Percentiles rank a stretch among this genome's conserved stretches.
phyloP scores from a whole-genome alignment of 345 rosid species.

The Bruguiera sexangula region DNA sequence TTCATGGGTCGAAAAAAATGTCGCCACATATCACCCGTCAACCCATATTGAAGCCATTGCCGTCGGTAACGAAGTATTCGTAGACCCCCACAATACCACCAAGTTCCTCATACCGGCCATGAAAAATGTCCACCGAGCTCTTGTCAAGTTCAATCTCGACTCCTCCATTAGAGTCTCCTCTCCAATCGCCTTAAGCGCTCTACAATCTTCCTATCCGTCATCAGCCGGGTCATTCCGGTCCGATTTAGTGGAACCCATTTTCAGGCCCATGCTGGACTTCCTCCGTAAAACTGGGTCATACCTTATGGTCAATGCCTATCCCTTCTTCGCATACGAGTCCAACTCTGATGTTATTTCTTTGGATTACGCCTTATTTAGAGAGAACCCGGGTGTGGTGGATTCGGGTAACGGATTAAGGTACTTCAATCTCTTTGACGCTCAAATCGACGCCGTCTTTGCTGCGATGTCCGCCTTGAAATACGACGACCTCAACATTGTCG shows the following conservation, averaged over 20 bases:
- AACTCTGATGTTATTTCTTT: slow-evolving; percentile 88
- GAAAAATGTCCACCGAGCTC: slow-evolving; percentile 78
- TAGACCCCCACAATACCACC: slow-evolving; percentile 75
- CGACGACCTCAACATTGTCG: slow-evolving; percentile 61
- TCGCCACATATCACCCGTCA: slow-evolving; percentile 59
- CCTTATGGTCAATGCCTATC: slow-evolving; percentile 91
- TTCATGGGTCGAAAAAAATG: slow-evolving; percentile 69
- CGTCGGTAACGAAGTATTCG: slow-evolving; percentile 93
- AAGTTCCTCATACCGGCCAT: slow-evolving; percentile 68
- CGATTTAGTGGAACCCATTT: slow-evolving; percentile 63
- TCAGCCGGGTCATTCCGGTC: slow-evolving; percentile 88
- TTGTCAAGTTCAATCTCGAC: slow-evolving; percentile 54
- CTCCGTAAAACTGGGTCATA: slow-evolving; percentile 83
- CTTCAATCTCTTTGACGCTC: slow-evolving; percentile 89
- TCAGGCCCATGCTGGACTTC: slow-evolving; percentile 76
- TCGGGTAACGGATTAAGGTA: slow-evolving; percentile 75
- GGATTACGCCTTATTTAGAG: slow-evolving; percentile 81
- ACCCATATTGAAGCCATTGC: slow-evolving; percentile 89
- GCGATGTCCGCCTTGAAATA: slow-evolving; percentile 78
- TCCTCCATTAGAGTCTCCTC: slow-evolving; percentile 72
- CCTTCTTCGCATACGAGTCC: slow-evolving; percentile 87
- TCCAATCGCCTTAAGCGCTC: slow-evolving; percentile 80
- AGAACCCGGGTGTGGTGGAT: slow-evolving; percentile 89
- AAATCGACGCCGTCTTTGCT: slow-evolving; percentile 92
- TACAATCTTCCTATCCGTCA: slow-evolving; percentile 79